Percentiles rank a stretch among this genome's conserved stretches.
phyloP scores from a whole-genome alignment of 352 stramenopile genomes.

The Globisporangium orthogonon region DNA sequence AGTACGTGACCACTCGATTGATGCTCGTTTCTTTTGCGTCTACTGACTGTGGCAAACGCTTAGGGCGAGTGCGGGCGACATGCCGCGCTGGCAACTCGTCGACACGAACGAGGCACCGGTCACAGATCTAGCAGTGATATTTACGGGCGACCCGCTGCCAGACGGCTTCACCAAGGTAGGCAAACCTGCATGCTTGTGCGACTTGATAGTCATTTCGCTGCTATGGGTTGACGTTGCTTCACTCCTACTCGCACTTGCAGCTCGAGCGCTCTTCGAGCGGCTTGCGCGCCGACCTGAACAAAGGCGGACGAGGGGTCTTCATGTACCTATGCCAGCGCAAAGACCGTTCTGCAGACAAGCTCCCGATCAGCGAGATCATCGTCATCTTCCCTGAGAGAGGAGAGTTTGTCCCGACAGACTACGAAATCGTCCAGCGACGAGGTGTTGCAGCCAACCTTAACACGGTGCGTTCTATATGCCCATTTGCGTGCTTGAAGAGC shows the following conservation, averaged over 20 bases:
- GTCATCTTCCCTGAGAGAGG: slow-evolving; percentile 69
- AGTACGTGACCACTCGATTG: slow-evolving; percentile 5
- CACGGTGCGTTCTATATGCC: slow-evolving; percentile 24
- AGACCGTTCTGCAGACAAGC: slow-evolving; percentile 35
- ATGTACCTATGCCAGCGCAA: slow-evolving; percentile 68
- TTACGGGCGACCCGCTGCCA: slow-evolving; percentile 62
- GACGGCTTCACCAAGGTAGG: slow-evolving; percentile 68
- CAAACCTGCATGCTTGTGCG: not conserved
- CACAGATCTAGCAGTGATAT: slow-evolving; percentile 71
- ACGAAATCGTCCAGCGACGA: slow-evolving; percentile 61
- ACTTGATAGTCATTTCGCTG: too few species aligned
- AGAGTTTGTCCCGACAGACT: slow-evolving; percentile 71
- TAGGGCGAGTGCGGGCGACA: slow-evolving; percentile 2
- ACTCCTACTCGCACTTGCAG: slow-evolving; percentile 15
- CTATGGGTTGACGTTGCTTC: too few species aligned
- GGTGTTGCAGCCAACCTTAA: slow-evolving; percentile 69
- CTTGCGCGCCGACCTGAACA: slow-evolving; percentile 74
- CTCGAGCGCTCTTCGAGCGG: slow-evolving; percentile 70
- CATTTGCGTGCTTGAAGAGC: not conserved
- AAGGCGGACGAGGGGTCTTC: slow-evolving; percentile 68
- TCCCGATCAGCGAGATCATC: slow-evolving; percentile 74
- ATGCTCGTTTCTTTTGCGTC: not conserved
- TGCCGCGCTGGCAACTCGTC: slow-evolving; percentile 40
- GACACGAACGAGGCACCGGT: slow-evolving; percentile 46
- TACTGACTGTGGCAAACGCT: not conserved